Evolutionary conservation across 305 asterid species (phyloP).

Genomic region (Ajuga reptans): DNA sequence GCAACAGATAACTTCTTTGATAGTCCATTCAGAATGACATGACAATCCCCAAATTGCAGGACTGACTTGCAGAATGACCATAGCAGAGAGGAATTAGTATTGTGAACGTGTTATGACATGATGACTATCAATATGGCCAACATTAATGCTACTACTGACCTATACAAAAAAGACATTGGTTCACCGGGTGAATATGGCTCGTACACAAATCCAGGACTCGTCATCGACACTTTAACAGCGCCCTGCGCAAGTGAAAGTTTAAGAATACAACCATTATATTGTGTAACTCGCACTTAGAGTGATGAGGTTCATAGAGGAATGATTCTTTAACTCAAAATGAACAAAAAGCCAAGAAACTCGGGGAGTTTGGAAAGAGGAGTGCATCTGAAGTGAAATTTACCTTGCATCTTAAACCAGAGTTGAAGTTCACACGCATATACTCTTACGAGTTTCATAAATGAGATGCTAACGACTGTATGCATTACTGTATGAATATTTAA

Average conservation of each 20-base stretch:
- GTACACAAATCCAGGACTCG: conserved; percentile 76
- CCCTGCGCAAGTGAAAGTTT: conserved; percentile 45
- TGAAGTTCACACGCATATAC: not conserved
- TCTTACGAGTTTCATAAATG: not conserved
- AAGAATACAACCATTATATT: conserved; percentile 16
- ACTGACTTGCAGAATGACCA: conserved; percentile 6
- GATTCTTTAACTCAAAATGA: not conserved
- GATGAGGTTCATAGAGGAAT: not conserved
- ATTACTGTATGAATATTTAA: not conserved
- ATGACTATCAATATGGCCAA: not conserved
- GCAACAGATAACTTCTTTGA: not conserved
- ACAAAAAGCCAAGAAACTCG: not conserved
- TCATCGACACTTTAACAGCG: conserved; percentile 47
- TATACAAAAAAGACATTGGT: conserved; percentile 54
- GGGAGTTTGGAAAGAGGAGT: not conserved
- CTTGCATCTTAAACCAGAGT: not conserved
- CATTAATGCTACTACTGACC: conserved; percentile 40
- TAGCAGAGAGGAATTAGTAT: not conserved
- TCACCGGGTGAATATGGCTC: conserved; percentile 84
- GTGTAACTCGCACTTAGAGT: conserved; percentile 10
- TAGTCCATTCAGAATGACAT: not conserved
- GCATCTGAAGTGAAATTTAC: not conserved
- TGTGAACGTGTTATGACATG: not conserved
- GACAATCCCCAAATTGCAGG: not conserved
- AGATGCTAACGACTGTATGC: not conserved